A percentile compares a stretch with the other conserved stretches of the same genome.
These are phyloP conservation scores for Uronychia setigera DNA, from an alignment of 73 alveolate genomes.

Conservation along the genomic window DNA sequence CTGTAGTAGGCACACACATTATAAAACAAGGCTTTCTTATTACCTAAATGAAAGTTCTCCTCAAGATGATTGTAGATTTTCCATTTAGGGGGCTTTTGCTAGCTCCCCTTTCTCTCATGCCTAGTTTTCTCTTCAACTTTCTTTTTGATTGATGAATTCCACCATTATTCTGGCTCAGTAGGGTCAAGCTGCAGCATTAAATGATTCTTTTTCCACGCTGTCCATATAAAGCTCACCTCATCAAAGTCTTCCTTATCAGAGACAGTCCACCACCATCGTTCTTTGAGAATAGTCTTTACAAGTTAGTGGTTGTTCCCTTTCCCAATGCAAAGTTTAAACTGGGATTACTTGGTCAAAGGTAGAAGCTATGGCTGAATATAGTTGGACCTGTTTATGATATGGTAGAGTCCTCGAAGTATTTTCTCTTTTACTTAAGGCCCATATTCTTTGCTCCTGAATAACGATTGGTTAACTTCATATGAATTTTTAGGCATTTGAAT, in stretches of 20 bases:
- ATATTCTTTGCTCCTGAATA: slow-evolving; percentile 26
- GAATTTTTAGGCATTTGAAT: slow-evolving; percentile 31
- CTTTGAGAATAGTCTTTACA: slow-evolving; percentile 48
- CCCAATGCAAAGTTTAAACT: slow-evolving; percentile 71
- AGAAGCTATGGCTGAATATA: background rate
- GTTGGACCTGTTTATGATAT: slow-evolving; percentile 17
- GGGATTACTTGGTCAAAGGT: slow-evolving; percentile 12
- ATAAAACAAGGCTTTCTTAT: slow-evolving; percentile 71
- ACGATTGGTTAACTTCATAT: background rate
- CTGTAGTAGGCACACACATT: slow-evolving; percentile 70
- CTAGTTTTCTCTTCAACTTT: background rate
- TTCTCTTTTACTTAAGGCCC: slow-evolving; percentile 6
- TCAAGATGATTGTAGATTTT: slow-evolving; percentile 69
- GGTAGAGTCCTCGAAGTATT: slow-evolving; percentile 6
- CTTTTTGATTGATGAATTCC: background rate
- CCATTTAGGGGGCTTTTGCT: slow-evolving; percentile 15
- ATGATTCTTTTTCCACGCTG: slow-evolving; percentile 49
- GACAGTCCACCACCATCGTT: slow-evolving; percentile 78
- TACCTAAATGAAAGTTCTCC: slow-evolving; percentile 65
- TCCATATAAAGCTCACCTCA: slow-evolving; percentile 41
- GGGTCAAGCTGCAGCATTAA: slow-evolving; percentile 27
- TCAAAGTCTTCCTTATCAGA: slow-evolving; percentile 47
- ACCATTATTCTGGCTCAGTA: background rate
- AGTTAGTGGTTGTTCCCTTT: slow-evolving; percentile 76
- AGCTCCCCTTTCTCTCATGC: background rate